Evolutionary conservation across 73 alveolate species (phyloP).

Genomic region (Paramecium octaurelia): DNA sequence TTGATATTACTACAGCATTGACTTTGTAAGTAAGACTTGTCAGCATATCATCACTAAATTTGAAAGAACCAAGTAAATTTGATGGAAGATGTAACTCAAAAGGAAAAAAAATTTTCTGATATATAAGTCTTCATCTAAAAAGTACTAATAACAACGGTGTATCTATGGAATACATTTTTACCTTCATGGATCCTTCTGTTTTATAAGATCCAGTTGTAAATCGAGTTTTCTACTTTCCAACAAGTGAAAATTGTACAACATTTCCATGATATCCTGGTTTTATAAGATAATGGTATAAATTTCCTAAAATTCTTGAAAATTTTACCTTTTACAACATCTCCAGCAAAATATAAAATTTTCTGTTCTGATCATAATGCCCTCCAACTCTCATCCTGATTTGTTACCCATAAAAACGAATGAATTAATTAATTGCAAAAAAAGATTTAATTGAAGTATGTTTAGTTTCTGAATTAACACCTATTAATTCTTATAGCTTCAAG

Average conservation of each 20-base stretch:
- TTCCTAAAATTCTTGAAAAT: not conserved
- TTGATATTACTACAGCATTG: not conserved
- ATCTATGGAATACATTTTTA: not conserved
- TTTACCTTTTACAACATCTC: not conserved
- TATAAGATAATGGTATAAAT: not conserved
- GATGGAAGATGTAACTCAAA: not conserved
- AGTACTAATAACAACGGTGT: not conserved
- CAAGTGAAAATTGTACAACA: not conserved
- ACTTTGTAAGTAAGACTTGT: not conserved
- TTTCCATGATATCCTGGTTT: not conserved
- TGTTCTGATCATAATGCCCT: not conserved
- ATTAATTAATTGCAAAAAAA: not conserved
- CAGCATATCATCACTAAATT: not conserved
- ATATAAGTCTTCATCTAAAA: not conserved
- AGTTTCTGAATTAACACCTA: too few relatives aligned
- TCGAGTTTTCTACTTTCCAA: not conserved
- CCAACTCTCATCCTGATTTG: not conserved
- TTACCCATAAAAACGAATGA: not conserved
- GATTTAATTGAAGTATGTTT: too few relatives aligned
- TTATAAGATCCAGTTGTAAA: not conserved
- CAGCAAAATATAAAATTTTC: not conserved
- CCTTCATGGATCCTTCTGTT: not conserved
- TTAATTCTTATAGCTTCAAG: too few relatives aligned
- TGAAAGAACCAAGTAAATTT: not conserved
- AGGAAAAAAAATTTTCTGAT: not conserved